phyloP scores from a whole-genome alignment of 768 basidiomycete genomes.

The Tricholoma terreum region DNA sequence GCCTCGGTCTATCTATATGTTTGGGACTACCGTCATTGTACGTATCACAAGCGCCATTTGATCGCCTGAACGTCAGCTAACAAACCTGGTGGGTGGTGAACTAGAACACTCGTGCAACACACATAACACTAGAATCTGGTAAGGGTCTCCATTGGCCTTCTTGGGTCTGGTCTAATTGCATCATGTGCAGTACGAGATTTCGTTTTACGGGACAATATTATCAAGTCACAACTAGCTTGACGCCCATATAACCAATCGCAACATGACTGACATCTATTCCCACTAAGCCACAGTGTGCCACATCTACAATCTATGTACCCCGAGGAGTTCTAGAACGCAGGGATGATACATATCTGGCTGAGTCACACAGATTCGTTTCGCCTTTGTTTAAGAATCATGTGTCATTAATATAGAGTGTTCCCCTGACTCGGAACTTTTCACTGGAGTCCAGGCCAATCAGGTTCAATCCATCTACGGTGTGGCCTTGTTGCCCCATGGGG shows the following conservation, averaged over 20 bases:
- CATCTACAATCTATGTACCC: constrained; percentile 4
- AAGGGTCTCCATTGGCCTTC: constrained; percentile 11
- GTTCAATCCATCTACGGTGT: not conserved
- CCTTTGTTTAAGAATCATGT: not conserved
- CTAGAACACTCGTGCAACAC: constrained; percentile 63
- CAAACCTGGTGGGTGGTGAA: not conserved
- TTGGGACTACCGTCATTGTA: constrained; percentile 69
- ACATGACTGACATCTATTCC: not conserved
- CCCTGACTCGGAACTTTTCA: no score
- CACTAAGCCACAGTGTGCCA: not conserved
- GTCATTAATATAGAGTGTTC: no score
- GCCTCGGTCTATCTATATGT: constrained; percentile 57
- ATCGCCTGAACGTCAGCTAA: not conserved
- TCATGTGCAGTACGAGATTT: constrained; percentile 52
- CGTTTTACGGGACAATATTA: constrained; percentile 56
- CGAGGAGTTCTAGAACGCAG: not conserved
- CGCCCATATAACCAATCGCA: not conserved
- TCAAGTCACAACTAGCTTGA: constrained; percentile 50
- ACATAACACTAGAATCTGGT: constrained; percentile 57
- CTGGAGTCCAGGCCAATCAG: not conserved
- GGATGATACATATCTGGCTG: not conserved
- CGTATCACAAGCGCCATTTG: constrained; percentile 18
- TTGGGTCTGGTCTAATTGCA: not conserved
- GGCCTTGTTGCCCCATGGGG: not conserved
- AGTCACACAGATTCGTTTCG: not conserved